Evolutionary conservation across 2,329 filamentous ascomycete genomes (phyloP).

Genomic region (Alternaria brassicae): DNA sequence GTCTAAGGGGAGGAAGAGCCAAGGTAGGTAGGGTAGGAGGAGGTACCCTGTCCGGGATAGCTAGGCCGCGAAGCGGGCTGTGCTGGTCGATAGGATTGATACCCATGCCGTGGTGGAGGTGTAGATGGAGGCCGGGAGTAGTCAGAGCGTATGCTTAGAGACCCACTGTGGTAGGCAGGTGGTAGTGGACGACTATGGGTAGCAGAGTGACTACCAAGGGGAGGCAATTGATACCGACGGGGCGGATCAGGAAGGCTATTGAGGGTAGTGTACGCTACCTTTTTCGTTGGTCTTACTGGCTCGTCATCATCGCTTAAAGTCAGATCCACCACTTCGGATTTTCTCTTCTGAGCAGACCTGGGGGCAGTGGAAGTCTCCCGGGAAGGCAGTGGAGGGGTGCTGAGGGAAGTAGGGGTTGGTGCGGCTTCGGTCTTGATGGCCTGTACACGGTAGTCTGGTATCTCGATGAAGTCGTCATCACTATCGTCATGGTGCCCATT

Average conservation of each 20-base stretch:
- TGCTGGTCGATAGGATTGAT: slow-evolving; percentile 31
- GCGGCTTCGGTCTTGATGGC: slow-evolving; percentile 52
- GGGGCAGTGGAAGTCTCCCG: slow-evolving; percentile 50
- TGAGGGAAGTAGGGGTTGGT: slow-evolving; percentile 46
- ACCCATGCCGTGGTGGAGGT: slow-evolving; percentile 21
- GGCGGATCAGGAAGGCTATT: slow-evolving; percentile 45
- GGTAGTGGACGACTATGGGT: slow-evolving; percentile 29
- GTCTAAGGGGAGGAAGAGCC: slow-evolving; percentile 37
- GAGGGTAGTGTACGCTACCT: slow-evolving; percentile 52
- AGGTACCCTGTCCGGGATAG: slow-evolving; percentile 36
- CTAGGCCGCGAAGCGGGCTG: slow-evolving; percentile 30
- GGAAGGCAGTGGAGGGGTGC: slow-evolving; percentile 57
- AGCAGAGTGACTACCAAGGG: slow-evolving; percentile 19
- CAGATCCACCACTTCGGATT: slow-evolving; percentile 58
- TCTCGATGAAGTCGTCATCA: slow-evolving; percentile 56
- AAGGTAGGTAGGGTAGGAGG: slow-evolving; percentile 36
- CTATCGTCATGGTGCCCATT: slow-evolving; percentile 52
- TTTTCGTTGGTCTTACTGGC: slow-evolving; percentile 47
- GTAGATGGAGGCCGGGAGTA: slow-evolving; percentile 34
- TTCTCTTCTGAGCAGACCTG: slow-evolving; percentile 52
- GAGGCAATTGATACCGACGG: slow-evolving; percentile 40
- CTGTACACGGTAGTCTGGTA: slow-evolving; percentile 50
- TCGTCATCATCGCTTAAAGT: slow-evolving; percentile 59
- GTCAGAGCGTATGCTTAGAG: slow-evolving; percentile 26
- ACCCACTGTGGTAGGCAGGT: slow-evolving; percentile 21